A percentile compares a stretch with the other conserved stretches of the same genome.
Evolutionary conservation across 2,329 filamentous ascomycete genomes (phyloP).

Genomic region (Hypoxylon sp.): DNA sequence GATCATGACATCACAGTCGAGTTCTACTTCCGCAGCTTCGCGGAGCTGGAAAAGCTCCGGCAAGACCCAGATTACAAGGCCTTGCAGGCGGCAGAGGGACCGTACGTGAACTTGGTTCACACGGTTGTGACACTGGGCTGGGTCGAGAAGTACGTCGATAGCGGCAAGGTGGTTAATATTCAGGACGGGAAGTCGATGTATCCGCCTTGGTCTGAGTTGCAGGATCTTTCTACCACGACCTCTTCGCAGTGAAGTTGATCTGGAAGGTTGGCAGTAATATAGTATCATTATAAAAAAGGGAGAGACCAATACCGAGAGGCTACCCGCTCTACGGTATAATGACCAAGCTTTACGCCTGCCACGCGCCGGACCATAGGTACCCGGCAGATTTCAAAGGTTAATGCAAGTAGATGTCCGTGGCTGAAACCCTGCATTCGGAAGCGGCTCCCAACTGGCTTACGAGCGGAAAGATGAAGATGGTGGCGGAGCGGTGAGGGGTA

Average conservation of each 20-base stretch:
- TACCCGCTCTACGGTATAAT: too few species aligned
- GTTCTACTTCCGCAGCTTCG: constrained; percentile 33
- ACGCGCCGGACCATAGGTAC: too few species aligned
- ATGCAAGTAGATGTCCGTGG: too few species aligned
- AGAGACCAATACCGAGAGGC: too few species aligned
- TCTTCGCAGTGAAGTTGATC: background rate
- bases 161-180: constrained; percentile 26
- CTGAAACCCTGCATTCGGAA: background rate
- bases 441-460: background rate
- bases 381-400: too few species aligned
- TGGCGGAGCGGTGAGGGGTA: background rate
- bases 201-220: constrained; percentile 18
- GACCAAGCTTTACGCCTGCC: too few species aligned
- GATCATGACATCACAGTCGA: constrained; percentile 28
- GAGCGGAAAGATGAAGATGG: background rate
- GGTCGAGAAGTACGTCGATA: constrained; percentile 30
- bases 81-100: constrained; percentile 15
- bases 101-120: constrained; percentile 23
- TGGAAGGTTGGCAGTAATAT: background rate
- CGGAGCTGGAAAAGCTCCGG: constrained; percentile 10
- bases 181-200: constrained; percentile 21
- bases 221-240: constrained; percentile 21
- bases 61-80: constrained; percentile 15
- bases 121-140: constrained; percentile 27
- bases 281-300: too few species aligned